phyloP scores from a whole-genome alignment of 495 filamentous ascomycete species.

The Thozetella sp. region DNA sequence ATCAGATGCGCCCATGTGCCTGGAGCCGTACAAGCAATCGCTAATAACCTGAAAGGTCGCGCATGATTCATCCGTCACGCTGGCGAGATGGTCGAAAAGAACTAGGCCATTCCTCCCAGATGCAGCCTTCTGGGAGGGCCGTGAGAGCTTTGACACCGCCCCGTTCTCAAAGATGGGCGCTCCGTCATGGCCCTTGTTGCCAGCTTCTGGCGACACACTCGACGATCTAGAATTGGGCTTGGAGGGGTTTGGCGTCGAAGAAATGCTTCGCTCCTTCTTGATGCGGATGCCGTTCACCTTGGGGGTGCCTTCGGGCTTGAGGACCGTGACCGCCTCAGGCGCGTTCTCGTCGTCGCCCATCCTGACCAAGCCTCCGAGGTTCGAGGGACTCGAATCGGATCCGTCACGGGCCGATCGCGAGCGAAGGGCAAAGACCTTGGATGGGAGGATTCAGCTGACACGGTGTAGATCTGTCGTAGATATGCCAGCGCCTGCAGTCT shows the following conservation, averaged over 20 bases:
- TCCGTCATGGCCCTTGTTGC: slow-evolving; percentile 39
- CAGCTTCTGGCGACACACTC: slow-evolving; percentile 44
- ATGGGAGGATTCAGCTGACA: background rate
- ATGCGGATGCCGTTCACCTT: slow-evolving; percentile 25
- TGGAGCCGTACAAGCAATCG: slow-evolving; percentile 85
- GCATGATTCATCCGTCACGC: slow-evolving; percentile 75
- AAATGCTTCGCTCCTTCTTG: slow-evolving; percentile 36
- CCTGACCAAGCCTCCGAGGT: background rate
- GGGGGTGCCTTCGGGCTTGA: slow-evolving; percentile 27
- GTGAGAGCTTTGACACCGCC: slow-evolving; percentile 69
- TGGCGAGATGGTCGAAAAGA: slow-evolving; percentile 69
- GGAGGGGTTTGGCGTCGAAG: slow-evolving; percentile 38
- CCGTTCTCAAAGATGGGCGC: slow-evolving; percentile 38
- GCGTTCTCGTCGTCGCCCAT: slow-evolving; percentile 44
- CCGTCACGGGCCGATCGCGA: background rate
- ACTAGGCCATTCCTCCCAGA: slow-evolving; percentile 13
- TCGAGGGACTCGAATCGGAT: background rate
- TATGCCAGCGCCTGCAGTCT: background rate
- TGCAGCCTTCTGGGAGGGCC: slow-evolving; percentile 66
- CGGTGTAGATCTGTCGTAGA: background rate
- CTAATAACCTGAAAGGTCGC: slow-evolving; percentile 78
- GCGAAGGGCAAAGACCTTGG: background rate
- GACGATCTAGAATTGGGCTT: slow-evolving; percentile 34
- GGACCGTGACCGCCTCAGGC: slow-evolving; percentile 27
- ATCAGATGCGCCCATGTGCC: slow-evolving; percentile 86